Evolutionary conservation across 2,329 filamentous ascomycete genomes (phyloP).

Genomic region (Aspergillus fijiensis): DNA sequence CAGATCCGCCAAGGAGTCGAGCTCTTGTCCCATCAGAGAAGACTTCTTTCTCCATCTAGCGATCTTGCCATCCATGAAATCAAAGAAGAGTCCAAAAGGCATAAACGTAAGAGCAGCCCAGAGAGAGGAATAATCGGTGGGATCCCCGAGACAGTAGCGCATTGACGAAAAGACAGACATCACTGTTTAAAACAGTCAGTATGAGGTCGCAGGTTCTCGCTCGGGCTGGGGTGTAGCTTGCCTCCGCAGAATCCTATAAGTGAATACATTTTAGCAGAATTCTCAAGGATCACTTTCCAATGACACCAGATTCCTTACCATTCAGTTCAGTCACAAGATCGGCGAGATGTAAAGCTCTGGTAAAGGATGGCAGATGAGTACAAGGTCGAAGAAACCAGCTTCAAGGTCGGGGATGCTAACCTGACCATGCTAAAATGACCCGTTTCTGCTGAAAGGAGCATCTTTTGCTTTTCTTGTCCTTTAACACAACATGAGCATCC

Average conservation of each 20-base stretch:
- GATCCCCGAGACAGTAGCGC: constrained; percentile 80
- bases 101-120: constrained; percentile 84
- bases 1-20: constrained; percentile 92
- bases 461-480: constrained; percentile 52
- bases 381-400: neutral
- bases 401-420: constrained; percentile 30
- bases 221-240: constrained; percentile 27
- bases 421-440: constrained; percentile 54
- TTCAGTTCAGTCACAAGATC: constrained; percentile 53
- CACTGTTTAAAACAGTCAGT: constrained; percentile 48
- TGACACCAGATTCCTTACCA: constrained; percentile 33
- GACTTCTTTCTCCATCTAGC: constrained; percentile 96
- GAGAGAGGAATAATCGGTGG: constrained; percentile 64
- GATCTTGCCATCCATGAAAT: constrained; percentile 96
- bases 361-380: constrained; percentile 17
- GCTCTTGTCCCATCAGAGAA: constrained; percentile 94
- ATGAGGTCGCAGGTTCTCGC: neutral
- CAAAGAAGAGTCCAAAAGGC: constrained; percentile 92
- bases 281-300: neutral
- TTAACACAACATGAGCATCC: constrained; percentile 14
- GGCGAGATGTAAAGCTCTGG: constrained; percentile 50
- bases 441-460: constrained; percentile 47
- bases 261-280: constrained; percentile 17
- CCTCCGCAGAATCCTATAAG: constrained; percentile 50
- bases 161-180: constrained; percentile 96